Evolutionary conservation across 371 early-diverging fungal genomes (phyloP).

Genomic region (Actinomucor elegans): DNA sequence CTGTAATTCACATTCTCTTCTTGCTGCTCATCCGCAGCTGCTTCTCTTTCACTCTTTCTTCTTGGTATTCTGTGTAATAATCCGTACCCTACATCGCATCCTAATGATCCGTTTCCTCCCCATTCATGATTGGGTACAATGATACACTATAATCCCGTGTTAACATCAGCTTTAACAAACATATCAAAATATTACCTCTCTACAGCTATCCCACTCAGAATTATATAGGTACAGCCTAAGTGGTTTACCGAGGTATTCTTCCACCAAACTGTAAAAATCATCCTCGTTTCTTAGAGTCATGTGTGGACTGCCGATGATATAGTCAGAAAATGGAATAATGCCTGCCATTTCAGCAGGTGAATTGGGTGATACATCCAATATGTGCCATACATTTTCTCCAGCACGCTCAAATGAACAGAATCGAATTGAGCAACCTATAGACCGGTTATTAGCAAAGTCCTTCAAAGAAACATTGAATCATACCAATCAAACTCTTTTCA

Average conservation of each 20-base stretch:
- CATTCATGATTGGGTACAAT: constrained; percentile 71
- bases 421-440: constrained; percentile 69
- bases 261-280: constrained; percentile 62
- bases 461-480: too few species aligned
- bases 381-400: constrained; percentile 75
- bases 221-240: constrained; percentile 65
- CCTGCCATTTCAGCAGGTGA: constrained; percentile 73
- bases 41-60: constrained; percentile 10
- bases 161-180: neutral
- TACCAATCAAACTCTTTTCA: constrained; percentile 49
- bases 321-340: constrained; percentile 61
- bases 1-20: constrained; percentile 17
- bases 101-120: constrained; percentile 70
- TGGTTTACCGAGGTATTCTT: constrained; percentile 55
- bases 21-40: constrained; percentile 2
- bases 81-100: constrained; percentile 73
- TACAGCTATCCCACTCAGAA: constrained; percentile 59
- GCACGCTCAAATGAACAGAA: constrained; percentile 71
- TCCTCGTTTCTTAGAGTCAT: constrained; percentile 54
- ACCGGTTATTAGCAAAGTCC: too few species aligned
- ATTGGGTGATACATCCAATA: constrained; percentile 58
- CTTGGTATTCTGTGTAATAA: constrained; percentile 33
- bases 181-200: constrained; percentile 48
- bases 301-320: constrained; percentile 67
- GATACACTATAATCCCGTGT: constrained; percentile 44